phyloP scores from a whole-genome alignment of 768 basidiomycete species.

The Botryobasidium botryosum region DNA sequence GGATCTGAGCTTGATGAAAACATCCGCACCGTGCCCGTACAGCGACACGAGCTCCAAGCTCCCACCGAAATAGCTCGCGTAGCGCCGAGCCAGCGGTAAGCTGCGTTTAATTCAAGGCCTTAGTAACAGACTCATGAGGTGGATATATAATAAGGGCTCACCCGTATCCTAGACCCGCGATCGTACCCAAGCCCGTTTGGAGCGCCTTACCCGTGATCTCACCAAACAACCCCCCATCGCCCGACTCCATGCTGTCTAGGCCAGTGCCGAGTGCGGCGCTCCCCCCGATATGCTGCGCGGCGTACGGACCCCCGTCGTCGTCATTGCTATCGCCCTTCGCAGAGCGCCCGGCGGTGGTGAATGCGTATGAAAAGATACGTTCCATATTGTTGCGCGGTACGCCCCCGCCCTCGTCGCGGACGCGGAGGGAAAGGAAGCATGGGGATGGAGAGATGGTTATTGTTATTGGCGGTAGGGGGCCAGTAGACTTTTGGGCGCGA shows the following conservation, averaged over 20 bases:
- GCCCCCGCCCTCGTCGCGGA: slow-evolving; percentile 79
- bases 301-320: slow-evolving; percentile 51
- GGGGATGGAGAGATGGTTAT: slow-evolving; percentile 53
- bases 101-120: no score
- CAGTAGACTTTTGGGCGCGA: slow-evolving; percentile 22
- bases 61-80: slow-evolving; percentile 64
- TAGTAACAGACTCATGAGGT: neutral
- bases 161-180: slow-evolving; percentile 81
- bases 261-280: slow-evolving; percentile 38
- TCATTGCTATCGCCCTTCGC: slow-evolving; percentile 21
- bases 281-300: slow-evolving; percentile 62
- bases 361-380: slow-evolving; percentile 80
- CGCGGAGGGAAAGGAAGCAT: slow-evolving; percentile 52
- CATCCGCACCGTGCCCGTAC: slow-evolving; percentile 45
- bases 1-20: slow-evolving; percentile 36
- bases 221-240: slow-evolving; percentile 40
- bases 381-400: slow-evolving; percentile 56
- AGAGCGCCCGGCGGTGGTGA: slow-evolving; percentile 60
- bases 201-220: slow-evolving; percentile 66
- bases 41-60: slow-evolving; percentile 64
- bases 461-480: slow-evolving; percentile 39
- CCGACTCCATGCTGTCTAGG: slow-evolving; percentile 11
- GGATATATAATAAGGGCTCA: slow-evolving; percentile 4
- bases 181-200: slow-evolving; percentile 71
- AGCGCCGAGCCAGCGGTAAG: slow-evolving; percentile 14